A percentile compares a stretch with the other conserved stretches of the same genome.
Conservation (phyloP, 345 rosid species). For the Brassica juncea region DNA sequence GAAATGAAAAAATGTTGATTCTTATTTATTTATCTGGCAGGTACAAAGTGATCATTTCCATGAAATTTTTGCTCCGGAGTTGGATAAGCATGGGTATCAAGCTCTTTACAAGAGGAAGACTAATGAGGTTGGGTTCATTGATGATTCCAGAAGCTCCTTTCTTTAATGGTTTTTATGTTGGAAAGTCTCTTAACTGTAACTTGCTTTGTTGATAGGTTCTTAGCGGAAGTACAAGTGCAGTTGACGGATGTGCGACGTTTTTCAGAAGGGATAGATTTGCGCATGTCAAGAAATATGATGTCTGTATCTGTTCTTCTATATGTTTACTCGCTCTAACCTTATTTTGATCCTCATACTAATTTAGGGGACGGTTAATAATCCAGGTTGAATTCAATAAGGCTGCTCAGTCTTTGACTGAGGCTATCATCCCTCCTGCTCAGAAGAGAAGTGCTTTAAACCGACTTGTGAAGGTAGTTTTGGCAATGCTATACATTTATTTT, state of each 20-base stretch:
- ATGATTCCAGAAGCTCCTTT: neutral
- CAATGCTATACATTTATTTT: conserved; percentile 40
- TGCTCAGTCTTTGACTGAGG: conserved; percentile 98
- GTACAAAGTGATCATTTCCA: conserved; percentile 94
- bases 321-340: neutral
- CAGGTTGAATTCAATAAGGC: conserved; percentile 99
- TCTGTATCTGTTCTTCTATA: conserved; percentile 38
- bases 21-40: conserved; percentile 44
- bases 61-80: conserved; percentile 84
- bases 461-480: conserved; percentile 71
- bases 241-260: conserved; percentile 98
- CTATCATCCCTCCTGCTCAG: conserved; percentile 73
- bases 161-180: neutral
- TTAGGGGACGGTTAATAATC: conserved; percentile 15
- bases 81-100: conserved; percentile 96
- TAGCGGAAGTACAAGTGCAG: conserved; percentile 58
- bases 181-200: neutral
- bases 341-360: conserved; percentile 30
- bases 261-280: conserved; percentile 95
- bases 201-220: conserved; percentile 57
- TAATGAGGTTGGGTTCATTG: conserved; percentile 69
- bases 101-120: conserved; percentile 93
- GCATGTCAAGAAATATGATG: conserved; percentile 99
- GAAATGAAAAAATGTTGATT: neutral
- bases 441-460: conserved; percentile 86